Base-by-base conservation (phyloP, 192 early-diverging fungal genomes). In the Umbelopsis ramanniana region DNA sequence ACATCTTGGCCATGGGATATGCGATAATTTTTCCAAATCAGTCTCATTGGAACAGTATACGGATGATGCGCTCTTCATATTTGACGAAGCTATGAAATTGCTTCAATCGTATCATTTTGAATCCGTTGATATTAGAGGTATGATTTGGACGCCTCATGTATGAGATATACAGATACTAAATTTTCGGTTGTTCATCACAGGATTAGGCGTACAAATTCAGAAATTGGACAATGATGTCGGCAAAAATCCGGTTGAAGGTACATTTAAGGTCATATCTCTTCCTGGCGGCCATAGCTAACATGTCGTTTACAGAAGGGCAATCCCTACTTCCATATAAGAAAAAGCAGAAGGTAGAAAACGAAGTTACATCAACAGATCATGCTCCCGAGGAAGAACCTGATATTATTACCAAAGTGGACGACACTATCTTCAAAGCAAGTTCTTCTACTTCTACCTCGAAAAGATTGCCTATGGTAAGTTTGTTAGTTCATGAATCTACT, bases 1-100 rank as follows among this genome's bases (percentile, higher is more conserved):
- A 46, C 84, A 88, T 60, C 70, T 93, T 26, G 92, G 92, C 0
- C 87, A 89, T 72, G 92, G 92, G 3, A 76, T 84, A 21, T 88
- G 86, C 23, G 90, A 93, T 69, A 84, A 72, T 26, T 78, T 88
- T 68, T 83, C 83, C 23, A 86, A 84, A 55, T 86, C 87, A 6
- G 77, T 72, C 29, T 76, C 79, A 21, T 46, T 91, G 8, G 75
- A 81, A 14, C 66, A 68, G 14, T 78, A 81, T 68, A 90, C 88
- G 12, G 76, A 84, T 66, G 84, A 87, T 54, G 55, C 71, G n/a
- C 74, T 74, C 6, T 48, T 81, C 17, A 83, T 89, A 24, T 67
- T 54, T 7, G 70, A 69, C 8, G 76, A 81, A 33, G 79, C 70
- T 2, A 54, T 76, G 21, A 72, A 52, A 19, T 53, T 89, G 8